phyloP scores from a whole-genome alignment of 495 filamentous ascomycete genomes.

The Penicillium salamii region DNA sequence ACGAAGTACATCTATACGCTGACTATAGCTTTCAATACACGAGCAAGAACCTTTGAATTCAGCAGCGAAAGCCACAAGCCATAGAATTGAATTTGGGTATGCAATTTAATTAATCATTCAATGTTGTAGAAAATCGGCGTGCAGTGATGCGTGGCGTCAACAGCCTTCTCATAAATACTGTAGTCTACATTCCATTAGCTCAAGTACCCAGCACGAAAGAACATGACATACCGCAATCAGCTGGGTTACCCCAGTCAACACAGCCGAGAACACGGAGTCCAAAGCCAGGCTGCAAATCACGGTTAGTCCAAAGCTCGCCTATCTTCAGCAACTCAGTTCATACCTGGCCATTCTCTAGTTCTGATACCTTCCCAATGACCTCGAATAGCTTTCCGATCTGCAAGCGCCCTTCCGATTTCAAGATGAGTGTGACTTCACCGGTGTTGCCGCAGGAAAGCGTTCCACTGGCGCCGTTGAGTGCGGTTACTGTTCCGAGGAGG shows the following conservation, averaged over 20 bases:
- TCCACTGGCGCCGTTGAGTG: conserved; percentile 78
- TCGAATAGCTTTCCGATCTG: conserved; percentile 77
- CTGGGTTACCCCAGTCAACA: conserved; percentile 69
- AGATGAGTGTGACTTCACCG: conserved; percentile 66
- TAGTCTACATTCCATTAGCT: conserved; percentile 56
- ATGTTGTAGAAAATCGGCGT: conserved; percentile 74
- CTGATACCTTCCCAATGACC: conserved; percentile 86
- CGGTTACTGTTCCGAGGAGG: conserved; percentile 78
- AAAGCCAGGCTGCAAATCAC: conserved; percentile 49
- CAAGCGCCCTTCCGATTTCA: conserved; percentile 81
- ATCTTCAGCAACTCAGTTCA: neutral
- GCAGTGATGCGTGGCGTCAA: conserved; percentile 83
- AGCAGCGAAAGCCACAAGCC: too few relatives aligned
- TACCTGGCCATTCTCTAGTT: conserved; percentile 43
- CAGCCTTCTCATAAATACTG: conserved; percentile 73
- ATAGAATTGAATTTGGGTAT: too few relatives aligned
- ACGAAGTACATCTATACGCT: too few relatives aligned
- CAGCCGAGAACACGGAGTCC: conserved; percentile 71
- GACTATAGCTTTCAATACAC: too few relatives aligned
- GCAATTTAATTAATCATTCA: conserved; percentile 13
- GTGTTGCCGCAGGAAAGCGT: conserved; percentile 63
- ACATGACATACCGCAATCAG: conserved; percentile 35
- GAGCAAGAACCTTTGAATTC: too few relatives aligned
- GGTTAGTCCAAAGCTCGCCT: neutral
- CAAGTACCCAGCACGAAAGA: neutral